phyloP scores from a whole-genome alignment of 225 moss, liverwort and hornwort species.

The Anthoceros angustus region DNA sequence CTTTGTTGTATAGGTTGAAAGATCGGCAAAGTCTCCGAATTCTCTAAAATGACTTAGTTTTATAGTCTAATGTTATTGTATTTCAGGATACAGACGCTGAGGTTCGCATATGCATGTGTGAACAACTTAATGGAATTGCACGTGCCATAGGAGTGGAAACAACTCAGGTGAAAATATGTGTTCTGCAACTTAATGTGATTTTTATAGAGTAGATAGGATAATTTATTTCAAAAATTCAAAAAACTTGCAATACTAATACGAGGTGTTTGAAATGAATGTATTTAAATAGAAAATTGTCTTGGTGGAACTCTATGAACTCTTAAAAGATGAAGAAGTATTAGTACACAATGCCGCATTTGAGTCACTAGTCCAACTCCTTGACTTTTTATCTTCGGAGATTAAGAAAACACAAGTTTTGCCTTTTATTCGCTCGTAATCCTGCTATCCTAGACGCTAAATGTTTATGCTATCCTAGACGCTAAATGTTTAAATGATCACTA shows the following conservation, averaged over 20 bases:
- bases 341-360: slow-evolving; percentile 80
- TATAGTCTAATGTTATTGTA: not conserved
- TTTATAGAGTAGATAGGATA: too few relatives aligned
- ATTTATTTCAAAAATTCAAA: not conserved
- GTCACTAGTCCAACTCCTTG: slow-evolving; percentile 57
- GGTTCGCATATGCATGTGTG: slow-evolving; percentile 90
- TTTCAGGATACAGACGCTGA: slow-evolving; percentile 85
- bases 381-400: slow-evolving; percentile 60
- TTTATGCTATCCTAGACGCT: too few relatives aligned
- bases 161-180: slow-evolving; percentile 41
- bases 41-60: not conserved
- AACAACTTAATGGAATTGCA: slow-evolving; percentile 82
- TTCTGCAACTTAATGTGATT: not conserved
- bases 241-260: not conserved
- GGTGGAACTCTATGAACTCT: slow-evolving; percentile 86
- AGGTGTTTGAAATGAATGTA: not conserved
- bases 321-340: slow-evolving; percentile 77
- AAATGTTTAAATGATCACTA: too few relatives aligned
- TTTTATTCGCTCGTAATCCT: slow-evolving; percentile 93
- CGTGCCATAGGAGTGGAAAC: slow-evolving; percentile 71
- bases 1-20: not conserved
- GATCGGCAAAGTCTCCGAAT: not conserved
- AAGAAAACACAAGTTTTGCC: slow-evolving; percentile 65
- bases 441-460: too few relatives aligned
- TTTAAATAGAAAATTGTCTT: slow-evolving; percentile 51